phyloP scores from a whole-genome alignment of 331 rosid genomes.

The Dryas integrifolia region DNA sequence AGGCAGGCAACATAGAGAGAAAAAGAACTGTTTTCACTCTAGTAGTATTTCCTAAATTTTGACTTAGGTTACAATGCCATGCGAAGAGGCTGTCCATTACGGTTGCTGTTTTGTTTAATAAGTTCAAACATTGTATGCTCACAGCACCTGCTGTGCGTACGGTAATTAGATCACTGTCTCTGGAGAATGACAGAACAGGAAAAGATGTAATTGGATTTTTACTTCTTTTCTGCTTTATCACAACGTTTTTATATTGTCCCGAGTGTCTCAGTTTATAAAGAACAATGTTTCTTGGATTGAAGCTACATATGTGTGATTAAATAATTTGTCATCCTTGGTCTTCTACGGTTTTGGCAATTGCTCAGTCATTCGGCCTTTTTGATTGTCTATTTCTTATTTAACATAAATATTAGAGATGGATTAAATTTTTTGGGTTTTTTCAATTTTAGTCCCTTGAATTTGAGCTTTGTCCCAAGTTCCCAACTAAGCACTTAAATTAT shows the following conservation, averaged over 20 bases:
- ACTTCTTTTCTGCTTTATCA: neutral
- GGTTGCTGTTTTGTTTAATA: slow-evolving; percentile 33
- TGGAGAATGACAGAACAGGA: slow-evolving; percentile 26
- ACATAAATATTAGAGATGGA: too few species aligned
- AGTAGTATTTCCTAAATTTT: slow-evolving; percentile 24
- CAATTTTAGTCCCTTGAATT: too few species aligned
- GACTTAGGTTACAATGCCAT: slow-evolving; percentile 23
- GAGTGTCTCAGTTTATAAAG: neutral
- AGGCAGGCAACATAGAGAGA: slow-evolving; percentile 13
- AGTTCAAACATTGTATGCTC: slow-evolving; percentile 24
- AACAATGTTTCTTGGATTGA: neutral
- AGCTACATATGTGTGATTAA: neutral
- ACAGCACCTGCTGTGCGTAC: slow-evolving; percentile 20
- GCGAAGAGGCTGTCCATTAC: slow-evolving; percentile 13
- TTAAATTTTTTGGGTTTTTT: too few species aligned
- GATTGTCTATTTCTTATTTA: too few species aligned
- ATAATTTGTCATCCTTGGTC: too few species aligned
- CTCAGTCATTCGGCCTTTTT: too few species aligned
- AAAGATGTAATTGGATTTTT: neutral
- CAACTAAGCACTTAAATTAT: too few species aligned
- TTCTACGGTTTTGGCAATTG: too few species aligned
- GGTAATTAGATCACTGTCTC: slow-evolving; percentile 23
- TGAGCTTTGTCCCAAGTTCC: too few species aligned
- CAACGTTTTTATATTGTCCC: neutral
- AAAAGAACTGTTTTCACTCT: neutral